Base-by-base conservation (phyloP, 306 rosid species). In the Ormosia emarginata region DNA sequence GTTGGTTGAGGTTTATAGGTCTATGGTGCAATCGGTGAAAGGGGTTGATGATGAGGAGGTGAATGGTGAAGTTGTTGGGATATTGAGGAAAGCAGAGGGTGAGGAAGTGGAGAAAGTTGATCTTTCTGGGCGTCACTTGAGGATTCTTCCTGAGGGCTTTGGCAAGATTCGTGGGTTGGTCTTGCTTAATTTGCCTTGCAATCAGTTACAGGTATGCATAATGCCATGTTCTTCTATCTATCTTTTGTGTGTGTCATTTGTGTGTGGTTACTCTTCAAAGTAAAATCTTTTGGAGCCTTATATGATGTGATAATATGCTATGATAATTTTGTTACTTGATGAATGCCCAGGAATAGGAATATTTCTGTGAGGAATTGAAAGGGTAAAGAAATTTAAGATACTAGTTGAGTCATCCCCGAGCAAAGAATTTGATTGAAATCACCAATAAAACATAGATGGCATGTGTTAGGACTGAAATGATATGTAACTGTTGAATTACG, bases 81-180 rank as follows among this genome's bases (percentile, higher is more conserved):
- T 89, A 2, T 79, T 89, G 87, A 84, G 49, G 66, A 80, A 84
- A 74, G 82, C 76, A 0, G 85, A 84, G 59, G 70, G 7, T 14
- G 86, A 77, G 47, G 24, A 40, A 34, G 70, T 84, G 24, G 85
- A 86, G 24, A 79, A 59, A 8, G 67, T 86, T 71, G 87, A 86
- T 69, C 88, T 89, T 49, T 84, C 88, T 74, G 84, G 80, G 4
- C 70, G 77, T 46, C 79, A 86, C 49, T 79, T 89, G 10, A 81
- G 63, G 78, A 57, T 84, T 72, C 82, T 89, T 53, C 92, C 92
- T 9, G 87, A 89, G n/a, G 82, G 64, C 1, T 75, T 89, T 77
- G 90, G 85, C 1, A 89, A 81, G 77, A 71, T 84, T 77, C 85
- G 47, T 17, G 55, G 85, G 9, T 11, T 89, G 4, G 11, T 84